A percentile compares a stretch with the other conserved stretches of the same genome.
phyloP scores from a whole-genome alignment of 768 basidiomycete genomes.

The Dentipellis fragilis region DNA sequence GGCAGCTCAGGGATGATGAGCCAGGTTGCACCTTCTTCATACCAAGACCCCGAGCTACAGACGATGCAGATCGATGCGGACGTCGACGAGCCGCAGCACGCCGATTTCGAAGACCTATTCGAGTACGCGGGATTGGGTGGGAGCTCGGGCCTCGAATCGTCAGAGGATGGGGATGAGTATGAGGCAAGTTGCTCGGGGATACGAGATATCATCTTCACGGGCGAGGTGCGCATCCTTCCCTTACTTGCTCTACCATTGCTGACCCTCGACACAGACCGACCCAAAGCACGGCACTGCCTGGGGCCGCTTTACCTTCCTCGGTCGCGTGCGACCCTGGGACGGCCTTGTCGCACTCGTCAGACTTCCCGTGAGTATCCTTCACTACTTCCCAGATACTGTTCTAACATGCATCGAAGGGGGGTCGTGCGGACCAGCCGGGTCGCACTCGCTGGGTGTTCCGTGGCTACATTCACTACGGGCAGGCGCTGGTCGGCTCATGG shows the following conservation, averaged over 20 bases:
- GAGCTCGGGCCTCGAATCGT: not conserved
- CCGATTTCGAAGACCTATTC: constrained; percentile 17
- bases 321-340: constrained; percentile 27
- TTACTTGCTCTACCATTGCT: too few species aligned
- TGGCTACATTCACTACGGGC: constrained; percentile 57
- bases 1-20: constrained; percentile 2
- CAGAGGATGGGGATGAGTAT: constrained; percentile 21
- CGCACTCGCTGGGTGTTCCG: constrained; percentile 40
- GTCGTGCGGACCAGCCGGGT: constrained; percentile 7
- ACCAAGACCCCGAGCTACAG: not conserved
- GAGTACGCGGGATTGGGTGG: constrained; percentile 8
- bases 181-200: constrained; percentile 39
- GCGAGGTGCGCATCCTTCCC: constrained; percentile 31
- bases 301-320: constrained; percentile 24
- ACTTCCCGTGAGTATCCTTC: constrained; percentile 13
- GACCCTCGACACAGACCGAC: constrained; percentile 34
- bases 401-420: not conserved
- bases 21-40: constrained; percentile 2
- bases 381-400: not conserved
- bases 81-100: not conserved
- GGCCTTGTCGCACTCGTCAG: constrained; percentile 28
- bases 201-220: constrained; percentile 50
- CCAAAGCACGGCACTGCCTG: constrained; percentile 25
- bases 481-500: constrained; percentile 69
- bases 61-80: not conserved